These are phyloP conservation scores for Lagenaria siceraria DNA, from an alignment of 306 rosid species.

Conservation along the genomic window DNA sequence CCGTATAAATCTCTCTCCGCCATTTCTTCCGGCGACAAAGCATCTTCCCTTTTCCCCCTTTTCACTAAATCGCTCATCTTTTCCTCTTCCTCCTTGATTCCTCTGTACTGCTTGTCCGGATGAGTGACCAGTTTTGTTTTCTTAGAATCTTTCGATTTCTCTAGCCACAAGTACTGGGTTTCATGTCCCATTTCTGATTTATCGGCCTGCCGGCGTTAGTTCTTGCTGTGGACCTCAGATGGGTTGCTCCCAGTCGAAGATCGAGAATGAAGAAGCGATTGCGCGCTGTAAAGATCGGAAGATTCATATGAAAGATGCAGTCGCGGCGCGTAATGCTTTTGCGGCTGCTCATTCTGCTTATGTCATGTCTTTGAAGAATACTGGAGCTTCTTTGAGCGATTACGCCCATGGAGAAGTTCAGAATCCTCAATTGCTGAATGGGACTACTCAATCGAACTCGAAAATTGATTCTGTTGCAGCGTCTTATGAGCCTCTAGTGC, in stretches of 20 bases:
- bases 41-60: neutral
- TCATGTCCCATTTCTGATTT: neutral
- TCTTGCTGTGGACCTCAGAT: conserved; percentile 11
- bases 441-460: neutral
- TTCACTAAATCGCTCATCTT: neutral
- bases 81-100: neutral
- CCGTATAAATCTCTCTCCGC: neutral
- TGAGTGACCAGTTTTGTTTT: neutral
- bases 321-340: conserved; percentile 66
- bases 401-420: conserved; percentile 58
- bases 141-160: neutral
- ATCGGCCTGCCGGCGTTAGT: neutral
- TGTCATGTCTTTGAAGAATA: conserved; percentile 45
- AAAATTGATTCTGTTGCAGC: conserved; percentile 23
- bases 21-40: conserved; percentile 1
- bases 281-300: conserved; percentile 75
- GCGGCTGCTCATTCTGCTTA: conserved; percentile 79
- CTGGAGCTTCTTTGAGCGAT: conserved; percentile 82
- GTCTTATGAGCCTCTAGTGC: conserved; percentile 26
- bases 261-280: conserved; percentile 91
- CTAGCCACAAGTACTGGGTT: neutral
- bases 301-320: conserved; percentile 54
- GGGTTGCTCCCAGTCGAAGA: conserved; percentile 91
- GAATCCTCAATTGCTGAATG: conserved; percentile 16
- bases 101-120: neutral